Evolutionary conservation across 1,139 yeast species (phyloP), one percentile per base, ranked within the genome.

Genomic region (Yamadazyma buinensis): DNA sequence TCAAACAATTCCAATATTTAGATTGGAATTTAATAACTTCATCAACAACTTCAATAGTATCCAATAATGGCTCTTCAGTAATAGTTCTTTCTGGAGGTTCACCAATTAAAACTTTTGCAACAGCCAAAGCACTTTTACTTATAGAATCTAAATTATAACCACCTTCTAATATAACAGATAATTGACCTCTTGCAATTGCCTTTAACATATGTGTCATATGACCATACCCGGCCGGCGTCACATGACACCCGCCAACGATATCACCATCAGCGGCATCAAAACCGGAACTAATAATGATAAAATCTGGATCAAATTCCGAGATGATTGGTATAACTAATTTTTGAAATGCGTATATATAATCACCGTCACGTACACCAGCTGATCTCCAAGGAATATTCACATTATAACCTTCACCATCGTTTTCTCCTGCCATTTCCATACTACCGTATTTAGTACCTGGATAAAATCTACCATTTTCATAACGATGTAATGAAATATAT

Each of bases 181-280:
- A 52, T 48, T 85, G 85, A 2, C 98, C 98, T 47, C 76, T 77
- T 2, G 97, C 96, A 32, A 94, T 65, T 25, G 86, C 79, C 59
- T 88, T 90, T 46, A 94, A 67, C 81, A 82, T 72, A 52, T 88
- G 95, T 2, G 97, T 86, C 96, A 94, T 87, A 45, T 87, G 90
- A 7, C 96, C 97, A 55, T 92, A 94, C 13, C 97, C 96, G 28
- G 88, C 84, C 2, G 98, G 98, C 0, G 96, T 76, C 4, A 94
- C 95, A 56, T 86, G 95, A 57, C 97, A 92, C 26, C 94, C 95
- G n/a, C 98, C 99, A 46, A 94, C 86, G 37, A 87, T 82, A 60
- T 94, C 99, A 35, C 97, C 98, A 49, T 86, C 96, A 0, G 99
- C 99, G 17, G 98, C 98, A 63, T 92, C 99, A 52, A 92, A 92